Conservation (phyloP, 2,329 filamentous ascomycete genomes). For the Sclerotinia minor region DNA sequence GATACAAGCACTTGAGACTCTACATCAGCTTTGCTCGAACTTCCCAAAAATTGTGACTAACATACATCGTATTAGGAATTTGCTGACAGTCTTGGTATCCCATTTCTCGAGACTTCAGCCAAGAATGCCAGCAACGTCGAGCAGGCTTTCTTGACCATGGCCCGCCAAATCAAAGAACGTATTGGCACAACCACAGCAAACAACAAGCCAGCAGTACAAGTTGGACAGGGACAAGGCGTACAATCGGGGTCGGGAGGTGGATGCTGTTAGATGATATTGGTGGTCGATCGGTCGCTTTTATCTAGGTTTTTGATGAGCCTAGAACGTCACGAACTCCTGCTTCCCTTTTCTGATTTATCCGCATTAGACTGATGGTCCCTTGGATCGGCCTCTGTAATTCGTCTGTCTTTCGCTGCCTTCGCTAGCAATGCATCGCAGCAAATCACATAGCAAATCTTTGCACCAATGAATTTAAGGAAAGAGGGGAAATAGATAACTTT, state of each 20-base stretch:
- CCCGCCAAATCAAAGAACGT: slow-evolving; percentile 98
- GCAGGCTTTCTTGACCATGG: slow-evolving; percentile 99
- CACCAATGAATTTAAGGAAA: slow-evolving; percentile 22
- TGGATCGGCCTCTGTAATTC: slow-evolving; percentile 38
- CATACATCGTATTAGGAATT: slow-evolving; percentile 69
- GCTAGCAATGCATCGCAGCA: slow-evolving; percentile 31
- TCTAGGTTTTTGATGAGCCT: slow-evolving; percentile 28
- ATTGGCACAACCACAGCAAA: slow-evolving; percentile 95
- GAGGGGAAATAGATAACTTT: slow-evolving; percentile 36
- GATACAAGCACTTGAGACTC: slow-evolving; percentile 32
- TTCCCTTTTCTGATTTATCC: slow-evolving; percentile 35
- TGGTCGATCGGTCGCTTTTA: slow-evolving; percentile 9
- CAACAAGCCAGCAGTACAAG: slow-evolving; percentile 98
- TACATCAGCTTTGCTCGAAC: slow-evolving; percentile 14
- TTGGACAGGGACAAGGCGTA: slow-evolving; percentile 91
- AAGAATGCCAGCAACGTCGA: slow-evolving; percentile 99
- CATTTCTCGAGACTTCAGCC: slow-evolving; percentile 98
- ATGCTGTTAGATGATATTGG: slow-evolving; percentile 72
- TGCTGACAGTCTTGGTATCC: slow-evolving; percentile 96
- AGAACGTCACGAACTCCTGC: slow-evolving; percentile 31
- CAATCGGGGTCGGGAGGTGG: slow-evolving; percentile 80
- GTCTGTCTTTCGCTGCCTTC: slow-evolving; percentile 33
- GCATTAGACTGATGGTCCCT: slow-evolving; percentile 40
- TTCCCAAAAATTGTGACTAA: slow-evolving; percentile 28
- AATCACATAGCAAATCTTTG: slow-evolving; percentile 29